These are phyloP conservation scores for Aureobasidium sp. DNA, from an alignment of 2,329 filamentous ascomycete species.

Conservation along the genomic window DNA sequence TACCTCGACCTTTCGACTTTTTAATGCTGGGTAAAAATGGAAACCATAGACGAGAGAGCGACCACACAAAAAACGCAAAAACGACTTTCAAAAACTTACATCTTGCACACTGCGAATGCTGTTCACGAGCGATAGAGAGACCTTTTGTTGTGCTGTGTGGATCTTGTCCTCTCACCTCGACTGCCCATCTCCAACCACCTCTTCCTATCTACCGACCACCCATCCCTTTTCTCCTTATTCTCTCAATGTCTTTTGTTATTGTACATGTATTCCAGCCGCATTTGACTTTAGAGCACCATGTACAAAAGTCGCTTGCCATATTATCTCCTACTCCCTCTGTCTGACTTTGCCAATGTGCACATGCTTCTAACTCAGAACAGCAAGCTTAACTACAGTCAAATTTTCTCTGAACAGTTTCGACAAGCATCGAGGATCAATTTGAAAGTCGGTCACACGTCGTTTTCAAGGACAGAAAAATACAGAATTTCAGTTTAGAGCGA, in stretches of 20 bases:
- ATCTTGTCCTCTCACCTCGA: background rate
- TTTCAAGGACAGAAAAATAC: too few relatives aligned
- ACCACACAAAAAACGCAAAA: constrained; percentile 1
- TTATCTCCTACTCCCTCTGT: background rate
- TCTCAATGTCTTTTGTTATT: constrained; percentile 4
- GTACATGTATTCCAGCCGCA: constrained; percentile 16
- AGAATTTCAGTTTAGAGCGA: too few relatives aligned
- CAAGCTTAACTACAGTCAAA: background rate
- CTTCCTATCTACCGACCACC: background rate
- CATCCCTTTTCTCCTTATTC: background rate
- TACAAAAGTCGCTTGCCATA: constrained; percentile 14
- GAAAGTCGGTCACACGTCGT: too few relatives aligned
- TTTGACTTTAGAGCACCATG: constrained; percentile 14
- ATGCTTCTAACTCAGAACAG: background rate
- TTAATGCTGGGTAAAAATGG: constrained; percentile 12
- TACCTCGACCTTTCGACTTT: background rate
- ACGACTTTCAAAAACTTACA: background rate
- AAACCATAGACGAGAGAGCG: constrained; percentile 7
- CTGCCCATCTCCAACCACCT: background rate
- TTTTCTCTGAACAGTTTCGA: too few relatives aligned
- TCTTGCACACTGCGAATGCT: background rate
- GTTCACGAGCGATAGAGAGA: background rate
- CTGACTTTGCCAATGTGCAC: background rate
- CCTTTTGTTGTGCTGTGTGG: background rate
- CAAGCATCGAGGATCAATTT: too few relatives aligned